Conservation (phyloP, 2,329 filamentous ascomycete genomes). For the Ceratocystis smalleyi region DNA sequence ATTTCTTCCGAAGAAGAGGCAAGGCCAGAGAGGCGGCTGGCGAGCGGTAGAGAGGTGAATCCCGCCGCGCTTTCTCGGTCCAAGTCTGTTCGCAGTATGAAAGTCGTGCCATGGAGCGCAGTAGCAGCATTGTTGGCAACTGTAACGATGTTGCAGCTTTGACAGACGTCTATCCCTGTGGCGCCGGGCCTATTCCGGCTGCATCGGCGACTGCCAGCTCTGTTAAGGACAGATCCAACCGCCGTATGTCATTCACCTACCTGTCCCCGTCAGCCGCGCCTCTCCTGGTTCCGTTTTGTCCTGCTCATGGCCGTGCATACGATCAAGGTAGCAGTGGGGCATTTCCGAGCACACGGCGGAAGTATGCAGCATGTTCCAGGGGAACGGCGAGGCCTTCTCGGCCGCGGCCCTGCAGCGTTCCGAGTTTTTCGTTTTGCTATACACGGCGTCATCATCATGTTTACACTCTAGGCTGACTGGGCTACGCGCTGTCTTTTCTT, state of each 20-base stretch:
- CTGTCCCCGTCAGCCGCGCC: background rate
- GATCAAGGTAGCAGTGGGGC: background rate
- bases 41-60: slow-evolving; percentile 15
- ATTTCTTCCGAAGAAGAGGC: slow-evolving; percentile 84
- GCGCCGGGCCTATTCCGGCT: background rate
- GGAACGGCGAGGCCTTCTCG: background rate
- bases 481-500: slow-evolving; percentile 6
- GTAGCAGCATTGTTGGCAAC: background rate
- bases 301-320: background rate
- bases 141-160: background rate
- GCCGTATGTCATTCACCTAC: background rate
- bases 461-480: slow-evolving; percentile 10
- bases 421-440: slow-evolving; percentile 14
- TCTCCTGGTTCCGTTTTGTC: background rate
- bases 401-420: slow-evolving; percentile 5
- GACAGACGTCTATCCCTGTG: no score
- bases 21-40: slow-evolving; percentile 35
- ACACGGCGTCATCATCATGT: slow-evolving; percentile 12
- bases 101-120: background rate
- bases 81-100: slow-evolving; percentile 3
- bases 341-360: background rate
- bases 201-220: background rate
- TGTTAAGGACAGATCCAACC: background rate
- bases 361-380: background rate
- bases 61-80: slow-evolving; percentile 15